phyloP scores from a whole-genome alignment of 2,329 filamentous ascomycete genomes.

The Polytolypa hystricis region DNA sequence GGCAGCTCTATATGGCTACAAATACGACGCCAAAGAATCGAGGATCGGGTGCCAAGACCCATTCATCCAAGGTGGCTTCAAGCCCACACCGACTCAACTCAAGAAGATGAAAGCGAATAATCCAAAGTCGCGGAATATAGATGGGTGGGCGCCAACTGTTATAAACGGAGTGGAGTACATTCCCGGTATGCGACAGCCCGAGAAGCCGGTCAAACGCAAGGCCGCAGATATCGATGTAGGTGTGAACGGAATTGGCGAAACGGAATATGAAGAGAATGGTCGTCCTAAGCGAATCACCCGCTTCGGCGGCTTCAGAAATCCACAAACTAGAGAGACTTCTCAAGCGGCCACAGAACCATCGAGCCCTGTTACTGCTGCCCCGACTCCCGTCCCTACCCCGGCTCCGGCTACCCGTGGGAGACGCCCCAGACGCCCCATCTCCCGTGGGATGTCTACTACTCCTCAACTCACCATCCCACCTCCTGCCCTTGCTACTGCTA shows the following conservation, averaged over 20 bases:
- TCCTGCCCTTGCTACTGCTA: constrained; percentile 6
- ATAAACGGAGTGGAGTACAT: constrained; percentile 27
- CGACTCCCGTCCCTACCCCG: no score
- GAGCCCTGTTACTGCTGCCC: constrained; percentile 6
- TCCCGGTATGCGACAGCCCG: constrained; percentile 22
- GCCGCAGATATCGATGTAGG: constrained; percentile 1
- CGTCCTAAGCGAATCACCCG: constrained; percentile 9
- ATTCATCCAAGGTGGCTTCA: constrained; percentile 41
- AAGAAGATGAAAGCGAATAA: constrained; percentile 29
- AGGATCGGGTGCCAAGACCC: constrained; percentile 45
- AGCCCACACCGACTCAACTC: constrained; percentile 31
- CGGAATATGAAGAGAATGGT: constrained; percentile 3
- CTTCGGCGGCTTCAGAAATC: constrained; percentile 10
- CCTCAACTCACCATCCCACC: constrained; percentile 9
- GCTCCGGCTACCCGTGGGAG: no score
- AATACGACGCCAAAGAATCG: constrained; percentile 40
- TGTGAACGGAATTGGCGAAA: constrained; percentile 1
- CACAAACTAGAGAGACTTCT: constrained; percentile 8
- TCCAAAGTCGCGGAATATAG: constrained; percentile 29
- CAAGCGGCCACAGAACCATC: constrained; percentile 9
- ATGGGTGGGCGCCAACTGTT: constrained; percentile 30
- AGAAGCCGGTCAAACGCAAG: constrained; percentile 20
- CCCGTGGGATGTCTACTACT: constrained; percentile 8
- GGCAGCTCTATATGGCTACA: constrained; percentile 49
- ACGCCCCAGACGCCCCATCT: constrained; percentile 6